These are phyloP conservation scores for Domatiomyces catenatus DNA, from an alignment of 2,329 filamentous ascomycete species.

Conservation along the genomic window DNA sequence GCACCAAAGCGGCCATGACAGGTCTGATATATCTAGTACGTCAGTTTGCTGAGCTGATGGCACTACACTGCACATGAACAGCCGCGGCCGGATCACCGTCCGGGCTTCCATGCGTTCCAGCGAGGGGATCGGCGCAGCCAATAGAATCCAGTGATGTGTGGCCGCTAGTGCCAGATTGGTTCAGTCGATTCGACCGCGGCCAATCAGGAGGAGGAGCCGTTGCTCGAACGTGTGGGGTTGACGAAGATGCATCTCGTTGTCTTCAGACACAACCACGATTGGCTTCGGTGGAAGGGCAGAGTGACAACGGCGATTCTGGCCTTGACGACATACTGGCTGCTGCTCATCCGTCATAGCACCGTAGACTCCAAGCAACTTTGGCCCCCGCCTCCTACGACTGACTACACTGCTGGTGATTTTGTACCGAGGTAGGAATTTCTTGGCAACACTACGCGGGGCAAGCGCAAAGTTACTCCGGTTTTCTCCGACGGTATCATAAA, in stretches of 20 bases:
- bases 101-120: background rate
- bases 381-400: background rate
- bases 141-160: background rate
- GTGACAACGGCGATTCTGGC: background rate
- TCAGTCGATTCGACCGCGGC: background rate
- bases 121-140: background rate
- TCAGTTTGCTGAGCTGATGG: background rate
- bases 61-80: constrained; percentile 1
- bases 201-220: background rate
- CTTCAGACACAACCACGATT: background rate
- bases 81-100: constrained; percentile 3
- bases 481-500: background rate
- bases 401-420: background rate
- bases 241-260: background rate
- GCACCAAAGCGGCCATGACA: background rate
- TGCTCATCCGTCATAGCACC: background rate
- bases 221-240: background rate
- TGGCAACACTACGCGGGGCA: background rate
- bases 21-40: background rate
- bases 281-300: background rate
- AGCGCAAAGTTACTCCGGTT: background rate
- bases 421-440: background rate
- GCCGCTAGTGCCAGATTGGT: background rate
- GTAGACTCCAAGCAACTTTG: background rate
- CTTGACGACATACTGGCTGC: background rate